Base-by-base conservation (phyloP, 2,329 filamentous ascomycete species). In the Calonectria pseudoturangicola region DNA sequence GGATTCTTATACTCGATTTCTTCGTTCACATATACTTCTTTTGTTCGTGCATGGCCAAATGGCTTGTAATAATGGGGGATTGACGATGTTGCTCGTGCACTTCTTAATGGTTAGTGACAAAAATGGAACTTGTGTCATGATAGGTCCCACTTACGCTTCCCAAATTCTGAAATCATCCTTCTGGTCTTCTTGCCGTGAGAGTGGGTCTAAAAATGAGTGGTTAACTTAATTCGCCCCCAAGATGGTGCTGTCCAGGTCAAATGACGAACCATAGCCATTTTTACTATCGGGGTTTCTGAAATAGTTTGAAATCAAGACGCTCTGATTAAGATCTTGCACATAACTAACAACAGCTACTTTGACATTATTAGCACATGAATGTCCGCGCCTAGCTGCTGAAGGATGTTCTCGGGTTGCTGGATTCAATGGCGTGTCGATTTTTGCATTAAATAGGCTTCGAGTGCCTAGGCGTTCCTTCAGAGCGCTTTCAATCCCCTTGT, bases 291-390 rank as follows among this genome's bases (percentile, higher is more conserved):
- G 67, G 25, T 75, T 69, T 12, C 74, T 64, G 1, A 70, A 73
- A 16, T 76, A 76, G 2, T 76, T 76, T 7, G 74, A 66, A 1
- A 74, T 65, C 16, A 76, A 28, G 1, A 18, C 36, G 2, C 70
- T 27, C 21, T 50, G 36, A 8, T 15, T 63, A 0, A 30, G 18
- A 18, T 54, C 66, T 15, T 69, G 48, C 0, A 66, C 18, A 45
- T 62, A 71, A 13, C 70, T 30, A 12, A 76, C 68, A 43, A 76
- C 70, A 0, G 70, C 73, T 3, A 76, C 74, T 2, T 76, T 76
- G 36, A 73, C 74, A 27, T 58, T 21, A 6, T 71, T 51, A 27
- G 48, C 67, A 27, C 25, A 16, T 8, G 6, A 41, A n/a, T 28
- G 43, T 33, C 9, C 0, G 18, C 7, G 48, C n/a, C 15, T 10